Conservation (phyloP, 2,329 filamentous ascomycete species). For the Aureobasidium sp. region DNA sequence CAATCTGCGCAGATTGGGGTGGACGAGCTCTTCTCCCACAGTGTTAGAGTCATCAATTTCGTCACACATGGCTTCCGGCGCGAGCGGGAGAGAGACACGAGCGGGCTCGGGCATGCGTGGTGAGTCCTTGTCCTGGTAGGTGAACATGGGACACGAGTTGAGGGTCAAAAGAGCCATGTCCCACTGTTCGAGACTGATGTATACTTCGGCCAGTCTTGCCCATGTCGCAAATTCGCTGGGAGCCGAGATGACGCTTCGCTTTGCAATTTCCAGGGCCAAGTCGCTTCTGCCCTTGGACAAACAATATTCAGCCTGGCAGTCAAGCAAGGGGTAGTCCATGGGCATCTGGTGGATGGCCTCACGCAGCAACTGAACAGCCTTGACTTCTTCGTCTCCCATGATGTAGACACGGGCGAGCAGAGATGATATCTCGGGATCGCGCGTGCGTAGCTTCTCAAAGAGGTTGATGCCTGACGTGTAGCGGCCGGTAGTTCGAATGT, state of each 20-base stretch:
- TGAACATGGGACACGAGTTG: slow-evolving; percentile 99
- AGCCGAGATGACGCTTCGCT: slow-evolving; percentile 87
- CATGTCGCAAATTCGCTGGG: slow-evolving; percentile 97
- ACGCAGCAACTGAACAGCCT: slow-evolving; percentile 80
- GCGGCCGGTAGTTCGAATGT: slow-evolving; percentile 90
- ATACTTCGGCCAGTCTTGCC: slow-evolving; percentile 88
- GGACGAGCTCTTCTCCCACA: slow-evolving; percentile 76
- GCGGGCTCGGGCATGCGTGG: slow-evolving; percentile 90
- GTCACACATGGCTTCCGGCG: slow-evolving; percentile 83
- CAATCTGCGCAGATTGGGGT: slow-evolving; percentile 76
- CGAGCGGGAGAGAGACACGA: slow-evolving; percentile 76
- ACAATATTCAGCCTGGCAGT: slow-evolving; percentile 88
- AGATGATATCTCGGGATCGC: slow-evolving; percentile 90
- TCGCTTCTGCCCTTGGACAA: slow-evolving; percentile 80
- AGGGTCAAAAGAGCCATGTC: slow-evolving; percentile 89
- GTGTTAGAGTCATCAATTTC: slow-evolving; percentile 88
- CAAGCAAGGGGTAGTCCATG: slow-evolving; percentile 96
- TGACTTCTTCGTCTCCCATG: slow-evolving; percentile 95
- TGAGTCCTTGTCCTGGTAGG: slow-evolving; percentile 96
- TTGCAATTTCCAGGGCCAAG: slow-evolving; percentile 86
- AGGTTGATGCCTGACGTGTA: slow-evolving; percentile 95
- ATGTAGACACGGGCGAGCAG: slow-evolving; percentile 85
- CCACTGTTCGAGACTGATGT: slow-evolving; percentile 92
- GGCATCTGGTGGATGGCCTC: slow-evolving; percentile 83
- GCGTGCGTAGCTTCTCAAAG: slow-evolving; percentile 87